Evolutionary conservation across 2,329 filamentous ascomycete species (phyloP).

Genomic region (Monosporascus sp.): DNA sequence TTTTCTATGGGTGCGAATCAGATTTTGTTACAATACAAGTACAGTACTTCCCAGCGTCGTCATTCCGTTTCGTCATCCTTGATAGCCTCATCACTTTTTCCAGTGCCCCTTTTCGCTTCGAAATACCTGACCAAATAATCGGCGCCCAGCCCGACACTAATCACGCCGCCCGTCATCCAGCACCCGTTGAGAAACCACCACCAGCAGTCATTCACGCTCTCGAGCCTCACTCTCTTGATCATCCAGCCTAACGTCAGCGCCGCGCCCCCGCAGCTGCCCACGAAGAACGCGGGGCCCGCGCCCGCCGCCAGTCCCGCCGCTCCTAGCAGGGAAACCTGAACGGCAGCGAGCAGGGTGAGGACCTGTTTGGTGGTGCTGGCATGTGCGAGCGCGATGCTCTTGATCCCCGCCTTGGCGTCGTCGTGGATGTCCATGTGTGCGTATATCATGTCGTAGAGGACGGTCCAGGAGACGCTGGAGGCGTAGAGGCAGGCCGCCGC

Average conservation of each 20-base stretch:
- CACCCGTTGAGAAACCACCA: slow-evolving; percentile 73
- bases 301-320: slow-evolving; percentile 63
- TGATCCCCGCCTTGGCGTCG: slow-evolving; percentile 80
- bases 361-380: slow-evolving; percentile 72
- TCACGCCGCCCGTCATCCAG: slow-evolving; percentile 60
- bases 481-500: slow-evolving; percentile 67
- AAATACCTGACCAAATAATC: slow-evolving; percentile 54
- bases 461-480: slow-evolving; percentile 79
- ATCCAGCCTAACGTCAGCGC: slow-evolving; percentile 56
- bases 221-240: slow-evolving; percentile 62
- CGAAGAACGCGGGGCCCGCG: slow-evolving; percentile 64
- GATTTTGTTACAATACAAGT: neutral
- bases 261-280: slow-evolving; percentile 62
- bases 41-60: neutral
- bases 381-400: slow-evolving; percentile 78
- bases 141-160: slow-evolving; percentile 51
- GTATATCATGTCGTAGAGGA: slow-evolving; percentile 90
- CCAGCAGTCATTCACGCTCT: slow-evolving; percentile 64
- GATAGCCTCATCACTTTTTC: neutral
- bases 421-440: slow-evolving; percentile 89
- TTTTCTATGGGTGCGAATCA: too few relatives aligned
- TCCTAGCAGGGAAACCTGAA: slow-evolving; percentile 64
- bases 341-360: slow-evolving; percentile 61
- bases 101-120: slow-evolving; percentile 20
- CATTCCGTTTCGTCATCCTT: neutral